Percentiles rank a stretch among this genome's conserved stretches.
Conservation (phyloP, 2,329 filamentous ascomycete species). For the Ophiostoma tasmaniense region DNA sequence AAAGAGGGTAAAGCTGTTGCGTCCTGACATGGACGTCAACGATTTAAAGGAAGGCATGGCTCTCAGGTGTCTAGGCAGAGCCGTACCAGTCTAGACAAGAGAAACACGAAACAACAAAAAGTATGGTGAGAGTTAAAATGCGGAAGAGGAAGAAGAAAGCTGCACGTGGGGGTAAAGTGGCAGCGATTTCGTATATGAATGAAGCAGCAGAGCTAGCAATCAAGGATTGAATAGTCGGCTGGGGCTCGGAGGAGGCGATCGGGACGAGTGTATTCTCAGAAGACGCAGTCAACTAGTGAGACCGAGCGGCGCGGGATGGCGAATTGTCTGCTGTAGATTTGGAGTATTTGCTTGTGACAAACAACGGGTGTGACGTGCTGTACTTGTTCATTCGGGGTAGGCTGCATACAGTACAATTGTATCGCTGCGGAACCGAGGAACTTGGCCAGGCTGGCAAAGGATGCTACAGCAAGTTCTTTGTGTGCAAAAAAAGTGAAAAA, state of each 20-base stretch:
- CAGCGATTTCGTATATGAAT: slow-evolving; percentile 5
- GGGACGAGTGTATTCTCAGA: background rate
- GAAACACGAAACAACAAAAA: background rate
- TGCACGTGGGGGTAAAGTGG: slow-evolving; percentile 3
- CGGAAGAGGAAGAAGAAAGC: background rate
- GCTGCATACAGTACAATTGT: background rate
- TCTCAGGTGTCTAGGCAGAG: slow-evolving; percentile 4
- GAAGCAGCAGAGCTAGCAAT: background rate
- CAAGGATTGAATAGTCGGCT: background rate
- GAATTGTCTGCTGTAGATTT: background rate
- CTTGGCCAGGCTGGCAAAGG: background rate
- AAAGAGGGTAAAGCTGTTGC: slow-evolving; percentile 45
- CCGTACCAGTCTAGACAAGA: slow-evolving; percentile 5
- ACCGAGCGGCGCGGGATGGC: slow-evolving; percentile 2
- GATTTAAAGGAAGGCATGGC: slow-evolving; percentile 38
- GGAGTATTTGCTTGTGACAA: background rate
- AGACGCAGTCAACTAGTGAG: background rate
- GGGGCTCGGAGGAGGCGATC: slow-evolving; percentile 11
- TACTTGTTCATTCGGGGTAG: slow-evolving; percentile 9
- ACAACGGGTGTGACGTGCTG: background rate
- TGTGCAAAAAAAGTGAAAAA: background rate
- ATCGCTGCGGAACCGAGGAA: slow-evolving; percentile 3
- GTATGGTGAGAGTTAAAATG: background rate
- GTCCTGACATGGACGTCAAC: slow-evolving; percentile 44
- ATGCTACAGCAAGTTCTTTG: background rate